Evolutionary conservation across 441 rosid genomes (phyloP).

Genomic region (Metrosideros polymorpha): DNA sequence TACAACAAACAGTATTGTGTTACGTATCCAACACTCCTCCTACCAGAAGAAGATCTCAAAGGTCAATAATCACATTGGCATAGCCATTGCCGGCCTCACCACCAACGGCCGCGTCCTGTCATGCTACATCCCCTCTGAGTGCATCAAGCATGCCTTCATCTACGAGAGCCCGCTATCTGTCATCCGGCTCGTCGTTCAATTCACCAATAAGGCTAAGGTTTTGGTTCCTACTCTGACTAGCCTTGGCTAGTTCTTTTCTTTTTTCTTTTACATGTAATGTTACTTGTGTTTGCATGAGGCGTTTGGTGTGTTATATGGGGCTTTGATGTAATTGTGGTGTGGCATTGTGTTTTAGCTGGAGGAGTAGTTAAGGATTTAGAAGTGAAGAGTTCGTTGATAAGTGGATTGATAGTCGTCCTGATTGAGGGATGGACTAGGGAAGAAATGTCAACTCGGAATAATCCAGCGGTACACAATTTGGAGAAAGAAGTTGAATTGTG

Average conservation of each 20-base stretch:
- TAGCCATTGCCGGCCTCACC: conserved; percentile 86
- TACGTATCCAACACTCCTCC: too few species aligned
- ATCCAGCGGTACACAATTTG: background rate
- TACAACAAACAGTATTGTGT: too few species aligned
- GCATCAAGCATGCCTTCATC: conserved; percentile 69
- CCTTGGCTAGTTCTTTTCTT: too few species aligned
- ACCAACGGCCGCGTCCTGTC: conserved; percentile 87
- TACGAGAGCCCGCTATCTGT: conserved; percentile 88
- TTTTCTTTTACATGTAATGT: too few species aligned
- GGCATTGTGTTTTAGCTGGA: background rate
- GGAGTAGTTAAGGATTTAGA: background rate
- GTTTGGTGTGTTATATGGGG: background rate
- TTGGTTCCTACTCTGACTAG: background rate
- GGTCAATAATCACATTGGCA: conserved; percentile 89
- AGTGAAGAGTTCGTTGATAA: background rate
- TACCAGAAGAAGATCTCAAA: conserved; percentile 93
- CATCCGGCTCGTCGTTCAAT: conserved; percentile 82
- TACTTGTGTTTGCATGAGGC: background rate
- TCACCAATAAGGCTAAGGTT: conserved; percentile 92
- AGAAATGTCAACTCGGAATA: background rate
- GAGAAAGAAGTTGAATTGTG: background rate
- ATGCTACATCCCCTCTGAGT: conserved; percentile 82
- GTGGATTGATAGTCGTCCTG: background rate
- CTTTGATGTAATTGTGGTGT: background rate
- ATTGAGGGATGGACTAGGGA: background rate